phyloP scores from a whole-genome alignment of 768 basidiomycete species.

The Termitomyces sp. region DNA sequence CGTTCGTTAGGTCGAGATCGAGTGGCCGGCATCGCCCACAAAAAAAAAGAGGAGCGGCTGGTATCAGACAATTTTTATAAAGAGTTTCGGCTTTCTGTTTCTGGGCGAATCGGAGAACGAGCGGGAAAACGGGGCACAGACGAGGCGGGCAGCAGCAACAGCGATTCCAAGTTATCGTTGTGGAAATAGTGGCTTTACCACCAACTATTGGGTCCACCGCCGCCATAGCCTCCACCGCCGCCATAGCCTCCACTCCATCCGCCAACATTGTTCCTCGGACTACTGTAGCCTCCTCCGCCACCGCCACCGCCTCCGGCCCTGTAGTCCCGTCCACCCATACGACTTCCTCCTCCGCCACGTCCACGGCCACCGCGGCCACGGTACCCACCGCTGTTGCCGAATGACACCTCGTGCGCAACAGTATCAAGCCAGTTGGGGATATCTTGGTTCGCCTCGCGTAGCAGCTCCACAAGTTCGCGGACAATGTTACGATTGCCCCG shows the following conservation, averaged over 20 bases:
- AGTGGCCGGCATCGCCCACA: slow-evolving; percentile 14
- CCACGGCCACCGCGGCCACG: slow-evolving; percentile 55
- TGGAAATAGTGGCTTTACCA: slow-evolving; percentile 29
- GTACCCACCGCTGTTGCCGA: slow-evolving; percentile 52
- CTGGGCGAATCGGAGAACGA: slow-evolving; percentile 15
- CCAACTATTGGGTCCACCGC: slow-evolving; percentile 29
- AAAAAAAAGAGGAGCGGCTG: slow-evolving; percentile 6
- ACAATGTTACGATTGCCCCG: slow-evolving; percentile 90
- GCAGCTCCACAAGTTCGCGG: slow-evolving; percentile 85
- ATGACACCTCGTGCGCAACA: slow-evolving; percentile 75
- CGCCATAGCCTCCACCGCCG: slow-evolving; percentile 20
- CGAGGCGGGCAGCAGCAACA: slow-evolving; percentile 11
- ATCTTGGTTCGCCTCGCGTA: slow-evolving; percentile 95
- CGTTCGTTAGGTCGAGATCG: slow-evolving; percentile 29
- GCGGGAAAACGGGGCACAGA: slow-evolving; percentile 5
- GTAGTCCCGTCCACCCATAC: slow-evolving; percentile 42
- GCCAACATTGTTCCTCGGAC: slow-evolving; percentile 24
- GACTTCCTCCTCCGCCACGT: slow-evolving; percentile 42
- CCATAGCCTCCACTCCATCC: slow-evolving; percentile 23
- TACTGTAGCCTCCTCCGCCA: slow-evolving; percentile 18
- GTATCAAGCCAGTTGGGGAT: slow-evolving; percentile 89
- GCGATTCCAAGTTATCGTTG: background rate
- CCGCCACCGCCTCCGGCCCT: slow-evolving; percentile 31
- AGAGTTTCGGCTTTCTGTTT: slow-evolving; percentile 26
- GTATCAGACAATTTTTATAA: slow-evolving; percentile 17